Conservation (phyloP, 352 stramenopile genomes). For the Pilasporangium apinafurcum region DNA sequence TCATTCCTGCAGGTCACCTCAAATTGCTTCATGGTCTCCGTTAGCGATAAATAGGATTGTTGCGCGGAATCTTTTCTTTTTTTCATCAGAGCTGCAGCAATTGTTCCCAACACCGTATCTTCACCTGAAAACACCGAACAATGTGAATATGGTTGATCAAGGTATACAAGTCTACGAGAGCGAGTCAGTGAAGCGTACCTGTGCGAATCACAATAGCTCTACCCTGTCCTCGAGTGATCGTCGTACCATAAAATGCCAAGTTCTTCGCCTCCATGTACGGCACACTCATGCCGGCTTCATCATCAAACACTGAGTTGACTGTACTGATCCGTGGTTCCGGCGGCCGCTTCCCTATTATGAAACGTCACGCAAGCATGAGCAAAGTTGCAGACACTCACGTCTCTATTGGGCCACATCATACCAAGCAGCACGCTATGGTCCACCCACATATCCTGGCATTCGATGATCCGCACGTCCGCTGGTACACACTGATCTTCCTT, state of each 20-base stretch:
- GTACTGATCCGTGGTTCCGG: conserved; percentile 16
- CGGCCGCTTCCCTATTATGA: conserved; percentile 4
- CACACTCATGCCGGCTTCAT: conserved; percentile 17
- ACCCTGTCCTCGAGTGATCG: conserved; percentile 23
- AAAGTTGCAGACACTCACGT: too few relatives aligned
- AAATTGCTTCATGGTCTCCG: conserved; percentile 31
- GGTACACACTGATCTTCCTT: conserved; percentile 45
- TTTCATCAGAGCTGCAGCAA: conserved; percentile 25
- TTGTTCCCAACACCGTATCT: conserved; percentile 34
- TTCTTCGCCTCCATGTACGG: conserved; percentile 46
- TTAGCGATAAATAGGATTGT: conserved; percentile 19
- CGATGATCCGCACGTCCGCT: conserved; percentile 39
- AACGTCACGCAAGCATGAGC: too few relatives aligned
- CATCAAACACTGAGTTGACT: conserved; percentile 39
- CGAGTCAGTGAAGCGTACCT: too few relatives aligned
- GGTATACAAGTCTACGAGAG: neutral
- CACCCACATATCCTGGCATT: conserved; percentile 40
- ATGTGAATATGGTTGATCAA: neutral
- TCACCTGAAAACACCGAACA: conserved; percentile 7
- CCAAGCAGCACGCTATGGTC: conserved; percentile 29
- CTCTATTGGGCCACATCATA: too few relatives aligned
- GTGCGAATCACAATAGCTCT: conserved; percentile 48
- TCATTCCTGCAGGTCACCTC: conserved; percentile 32
- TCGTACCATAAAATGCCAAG: conserved; percentile 48
- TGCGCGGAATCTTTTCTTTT: conserved; percentile 14